Evolutionary conservation across 768 basidiomycete species (phyloP), one percentile per base, ranked within the genome.

Genomic region (Suillus spraguei): DNA sequence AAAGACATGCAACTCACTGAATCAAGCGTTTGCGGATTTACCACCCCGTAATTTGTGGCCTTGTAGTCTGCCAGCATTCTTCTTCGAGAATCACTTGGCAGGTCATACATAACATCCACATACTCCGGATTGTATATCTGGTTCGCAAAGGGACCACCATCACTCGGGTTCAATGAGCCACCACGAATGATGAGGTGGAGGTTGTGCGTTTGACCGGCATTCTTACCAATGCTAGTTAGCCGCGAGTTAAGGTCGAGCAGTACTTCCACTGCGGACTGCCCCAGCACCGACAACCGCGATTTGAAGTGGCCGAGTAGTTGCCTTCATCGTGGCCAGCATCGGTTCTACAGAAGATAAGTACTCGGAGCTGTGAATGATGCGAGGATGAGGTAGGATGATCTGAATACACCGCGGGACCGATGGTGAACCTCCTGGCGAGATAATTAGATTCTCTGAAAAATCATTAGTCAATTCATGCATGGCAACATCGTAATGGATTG

Each of bases 141-240:
- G 70, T 86, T 85, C 49, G 81, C 77, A 65, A 85, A 86, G 1
- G 81, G 81, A 1, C 81, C 80, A 62, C 83, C 82, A 62, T 86
- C 84, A 53, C 82, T 82, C 9, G 82, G 82, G 61, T 81, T 83
- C 52, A 85, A 68, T 0, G 80, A 78, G 16, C 82, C 83, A 66
- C 81, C 79, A 17, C 83, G 81, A 64, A 86, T 79, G 62, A 86
- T 78, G 70, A 85, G 79, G 59, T 85, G 80, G 52, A 85, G 67
- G 54, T 75, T 71, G 63, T 85, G 83, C n/a, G 66, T 65, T 2
- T 65, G 55, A 8, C 64, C 62, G 24, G 67, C 64, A 5, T 62
- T 54, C 24, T 70, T 66, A 24, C 76, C 67, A 59, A 82, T 71
- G 32, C 69, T 54, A 24, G 70, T 69, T 63, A 83, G 72, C 28